Conservation (phyloP, 305 asterid genomes). For the Solanum chacoense region DNA sequence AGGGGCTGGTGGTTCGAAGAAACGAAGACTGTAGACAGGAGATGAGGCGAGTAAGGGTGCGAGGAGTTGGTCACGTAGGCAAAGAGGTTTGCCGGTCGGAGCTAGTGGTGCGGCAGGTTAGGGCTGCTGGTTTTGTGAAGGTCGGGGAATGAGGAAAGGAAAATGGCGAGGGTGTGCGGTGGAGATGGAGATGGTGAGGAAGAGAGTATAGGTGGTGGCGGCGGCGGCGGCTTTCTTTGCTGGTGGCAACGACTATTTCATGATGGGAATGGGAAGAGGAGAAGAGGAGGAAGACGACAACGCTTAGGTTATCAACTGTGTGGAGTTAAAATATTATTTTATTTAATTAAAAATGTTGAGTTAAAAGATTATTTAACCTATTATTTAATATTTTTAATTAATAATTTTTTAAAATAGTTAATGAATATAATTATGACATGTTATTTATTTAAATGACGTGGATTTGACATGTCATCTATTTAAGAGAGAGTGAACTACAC, state of each 20-base stretch:
- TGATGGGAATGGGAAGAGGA: neutral
- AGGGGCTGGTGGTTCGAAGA: neutral
- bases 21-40: neutral
- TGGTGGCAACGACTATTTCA: neutral
- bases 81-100: neutral
- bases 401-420: too few relatives aligned
- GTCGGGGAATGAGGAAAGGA: neutral
- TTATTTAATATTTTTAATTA: too few relatives aligned
- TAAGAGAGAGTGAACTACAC: too few relatives aligned
- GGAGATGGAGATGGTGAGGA: neutral
- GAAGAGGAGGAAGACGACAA: neutral
- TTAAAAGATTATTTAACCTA: neutral
- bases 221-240: neutral
- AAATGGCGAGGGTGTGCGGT: neutral
- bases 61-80: neutral
- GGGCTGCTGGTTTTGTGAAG: neutral
- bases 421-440: too few relatives aligned
- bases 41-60: neutral
- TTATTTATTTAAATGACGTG: too few relatives aligned
- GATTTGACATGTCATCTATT: too few relatives aligned
- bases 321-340: neutral
- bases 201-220: neutral
- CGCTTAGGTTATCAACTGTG: neutral
- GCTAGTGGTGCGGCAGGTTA: neutral
- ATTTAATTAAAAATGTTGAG: neutral